These are phyloP conservation scores for Tuber brumale DNA, from an alignment of 495 filamentous ascomycete species.

Conservation along the genomic window DNA sequence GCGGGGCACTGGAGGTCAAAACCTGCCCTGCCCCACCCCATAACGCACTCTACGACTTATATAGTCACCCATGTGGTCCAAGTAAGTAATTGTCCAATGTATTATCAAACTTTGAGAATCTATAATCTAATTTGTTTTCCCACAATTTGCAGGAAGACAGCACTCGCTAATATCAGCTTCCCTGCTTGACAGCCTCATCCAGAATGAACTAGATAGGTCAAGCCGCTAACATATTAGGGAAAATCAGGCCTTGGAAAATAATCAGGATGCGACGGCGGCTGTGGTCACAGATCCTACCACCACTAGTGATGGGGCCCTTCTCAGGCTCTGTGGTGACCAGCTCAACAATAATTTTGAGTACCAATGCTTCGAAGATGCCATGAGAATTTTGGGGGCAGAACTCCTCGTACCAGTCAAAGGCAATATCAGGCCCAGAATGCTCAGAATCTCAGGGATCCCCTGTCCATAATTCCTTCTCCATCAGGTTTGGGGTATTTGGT, in stretches of 20 bases:
- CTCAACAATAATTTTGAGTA: slow-evolving; percentile 9
- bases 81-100: too few relatives aligned
- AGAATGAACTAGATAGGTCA: too few relatives aligned
- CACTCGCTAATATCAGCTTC: too few relatives aligned
- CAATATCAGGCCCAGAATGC: background rate
- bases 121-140: too few relatives aligned
- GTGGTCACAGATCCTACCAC: background rate
- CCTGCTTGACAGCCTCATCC: too few relatives aligned
- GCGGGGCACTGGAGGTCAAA: too few relatives aligned
- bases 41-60: too few relatives aligned
- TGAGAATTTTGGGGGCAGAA: background rate
- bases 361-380: background rate
- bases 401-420: background rate
- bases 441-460: background rate
- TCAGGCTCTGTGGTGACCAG: background rate
- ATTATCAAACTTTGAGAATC: too few relatives aligned
- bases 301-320: background rate
- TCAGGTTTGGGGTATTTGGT: slow-evolving; percentile 5
- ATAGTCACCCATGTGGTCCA: too few relatives aligned
- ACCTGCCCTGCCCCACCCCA: too few relatives aligned
- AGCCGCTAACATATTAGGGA: too few relatives aligned
- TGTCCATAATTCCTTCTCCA: background rate
- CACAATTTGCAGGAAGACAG: too few relatives aligned
- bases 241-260: background rate
- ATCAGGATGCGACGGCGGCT: background rate